Evolutionary conservation across 306 rosid genomes (phyloP), one percentile per base, ranked within the genome.

Genomic region (Quercus suber): DNA sequence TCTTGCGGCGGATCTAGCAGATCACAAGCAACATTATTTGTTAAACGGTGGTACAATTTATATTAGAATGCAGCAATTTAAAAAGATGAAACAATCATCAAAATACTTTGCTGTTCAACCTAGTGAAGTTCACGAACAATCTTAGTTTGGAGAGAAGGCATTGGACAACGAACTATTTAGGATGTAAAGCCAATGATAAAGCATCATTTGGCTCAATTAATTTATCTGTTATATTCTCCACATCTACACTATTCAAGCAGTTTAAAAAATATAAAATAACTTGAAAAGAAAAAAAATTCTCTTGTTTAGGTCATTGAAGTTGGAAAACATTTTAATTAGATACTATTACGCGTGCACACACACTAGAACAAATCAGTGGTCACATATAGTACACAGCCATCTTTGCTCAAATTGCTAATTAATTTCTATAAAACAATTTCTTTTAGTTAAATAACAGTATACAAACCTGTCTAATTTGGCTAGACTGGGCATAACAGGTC

Each of bases 401-500:
- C 37, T 30, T 64, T 6, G 70, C 12, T 64, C 43, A 13, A 64
- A 1, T 28, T 17, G 43, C 70, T 30, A 4, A 64, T 5, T 28
- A 31, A 30, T 28, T 6, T 19, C n/a, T 21, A n/a, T 5, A 25
- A 43, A 27, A 31, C 5, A 55, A 55, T 53, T 3, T 57, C 1
- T 57, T 63, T 18, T 17, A 17, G 18, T 11, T 76, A 68, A 30
- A 35, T n/a, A 25, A 37, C 55, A 30, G 2, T 10, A 68, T 1
- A 27, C 9, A 5, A 18, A 94, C 98, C 97, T 89, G 98, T 82
- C 90, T 87, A 69, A 95, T 83, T 81, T 92, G 99, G 84, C 97
- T 92, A 12, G 98, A 86, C 58, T 95, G 99, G 0, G 99, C 99
- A 70, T 95, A 95, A 19, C 99, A 91, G 78, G 98, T 95, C 74